Evolutionary conservation across 2,329 filamentous ascomycete genomes (phyloP).

Genomic region (Dothistroma pini): DNA sequence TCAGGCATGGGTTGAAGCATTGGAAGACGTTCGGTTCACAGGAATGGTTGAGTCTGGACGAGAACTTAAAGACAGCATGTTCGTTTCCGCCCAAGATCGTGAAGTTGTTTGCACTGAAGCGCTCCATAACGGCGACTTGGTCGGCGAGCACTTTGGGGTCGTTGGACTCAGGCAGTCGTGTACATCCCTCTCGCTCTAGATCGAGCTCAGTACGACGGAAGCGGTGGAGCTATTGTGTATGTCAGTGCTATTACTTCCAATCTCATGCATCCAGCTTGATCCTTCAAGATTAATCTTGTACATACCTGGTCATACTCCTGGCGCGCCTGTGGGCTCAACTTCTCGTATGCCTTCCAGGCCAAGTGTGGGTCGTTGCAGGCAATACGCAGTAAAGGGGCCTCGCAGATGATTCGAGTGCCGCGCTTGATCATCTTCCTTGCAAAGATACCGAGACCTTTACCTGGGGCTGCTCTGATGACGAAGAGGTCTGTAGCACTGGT

Average conservation of each 20-base stretch:
- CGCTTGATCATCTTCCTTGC: constrained; percentile 21
- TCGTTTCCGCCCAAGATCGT: constrained; percentile 8
- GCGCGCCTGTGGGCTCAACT: constrained; percentile 17
- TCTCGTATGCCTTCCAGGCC: constrained; percentile 21
- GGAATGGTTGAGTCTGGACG: constrained; percentile 26
- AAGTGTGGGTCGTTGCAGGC: constrained; percentile 12
- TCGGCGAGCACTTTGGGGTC: constrained; percentile 10
- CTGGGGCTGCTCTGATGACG: constrained; percentile 16
- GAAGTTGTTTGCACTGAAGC: constrained; percentile 29
- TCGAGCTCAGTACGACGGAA: constrained; percentile 17
- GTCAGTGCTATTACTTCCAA: background rate
- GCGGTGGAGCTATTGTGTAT: constrained; percentile 11
- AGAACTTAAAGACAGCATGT: constrained; percentile 16
- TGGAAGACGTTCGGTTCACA: constrained; percentile 28
- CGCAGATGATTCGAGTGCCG: constrained; percentile 28
- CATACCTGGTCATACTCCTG: constrained; percentile 16
- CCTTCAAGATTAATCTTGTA: background rate
- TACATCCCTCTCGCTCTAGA: constrained; percentile 19
- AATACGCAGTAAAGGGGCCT: constrained; percentile 23
- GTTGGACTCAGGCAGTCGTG: constrained; percentile 9
- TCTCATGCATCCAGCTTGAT: too few relatives aligned
- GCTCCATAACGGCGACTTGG: constrained; percentile 24
- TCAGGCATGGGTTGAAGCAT: constrained; percentile 17
- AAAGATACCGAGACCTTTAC: constrained; percentile 28
- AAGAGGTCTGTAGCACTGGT: constrained; percentile 6